phyloP scores from a whole-genome alignment of 169 alveolate genomes.

The Plasmodium ovale region DNA sequence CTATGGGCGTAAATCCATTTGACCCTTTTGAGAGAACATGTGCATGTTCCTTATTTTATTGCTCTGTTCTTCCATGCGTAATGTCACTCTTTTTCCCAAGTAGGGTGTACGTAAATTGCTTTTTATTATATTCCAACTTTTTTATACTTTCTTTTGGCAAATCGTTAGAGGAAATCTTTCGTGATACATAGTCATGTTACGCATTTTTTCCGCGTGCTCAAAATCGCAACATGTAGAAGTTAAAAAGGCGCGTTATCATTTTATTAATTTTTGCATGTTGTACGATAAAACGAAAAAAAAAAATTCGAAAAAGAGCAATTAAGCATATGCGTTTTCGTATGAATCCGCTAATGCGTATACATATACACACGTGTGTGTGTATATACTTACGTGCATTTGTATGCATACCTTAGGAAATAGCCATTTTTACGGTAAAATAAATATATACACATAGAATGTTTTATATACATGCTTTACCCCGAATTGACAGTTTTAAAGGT shows the following conservation, averaged over 20 bases:
- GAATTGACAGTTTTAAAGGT: no score
- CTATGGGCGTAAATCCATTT: background rate
- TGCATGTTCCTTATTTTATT: background rate
- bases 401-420: background rate
- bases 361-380: background rate
- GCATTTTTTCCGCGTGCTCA: background rate
- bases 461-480: no score
- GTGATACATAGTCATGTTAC: no score
- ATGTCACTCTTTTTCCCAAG: background rate
- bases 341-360: background rate
- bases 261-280: background rate
- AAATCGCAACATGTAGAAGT: no score
- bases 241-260: background rate
- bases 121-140: background rate
- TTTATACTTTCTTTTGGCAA: background rate
- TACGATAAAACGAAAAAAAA: background rate
- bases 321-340: no score
- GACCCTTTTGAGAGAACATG: background rate
- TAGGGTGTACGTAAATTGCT: background rate
- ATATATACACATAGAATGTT: background rate
- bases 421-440: background rate
- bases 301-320: background rate
- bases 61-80: background rate
- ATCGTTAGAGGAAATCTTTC: background rate
- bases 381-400: constrained; percentile 4